Evolutionary conservation across 352 stramenopile species (phyloP).

Genomic region (Phytophthora idaei): DNA sequence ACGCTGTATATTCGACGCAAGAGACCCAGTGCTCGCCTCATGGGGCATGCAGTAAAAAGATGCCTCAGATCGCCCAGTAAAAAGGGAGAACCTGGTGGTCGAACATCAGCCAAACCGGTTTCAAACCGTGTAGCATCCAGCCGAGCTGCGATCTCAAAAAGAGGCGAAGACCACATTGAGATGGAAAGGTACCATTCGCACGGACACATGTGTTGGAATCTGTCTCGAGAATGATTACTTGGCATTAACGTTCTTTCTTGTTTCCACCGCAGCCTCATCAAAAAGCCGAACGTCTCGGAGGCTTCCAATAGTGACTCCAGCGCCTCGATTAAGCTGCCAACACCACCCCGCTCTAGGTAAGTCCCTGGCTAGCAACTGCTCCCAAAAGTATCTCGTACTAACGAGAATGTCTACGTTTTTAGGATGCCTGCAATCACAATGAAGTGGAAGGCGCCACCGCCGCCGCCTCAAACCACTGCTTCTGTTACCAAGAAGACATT

Average conservation of each 20-base stretch:
- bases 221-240: not conserved
- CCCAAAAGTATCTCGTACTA: not conserved
- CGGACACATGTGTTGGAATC: not conserved
- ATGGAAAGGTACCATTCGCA: slow-evolving; percentile 44
- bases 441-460: slow-evolving; percentile 55
- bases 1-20: slow-evolving; percentile 61
- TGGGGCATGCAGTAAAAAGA: slow-evolving; percentile 25
- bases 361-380: not conserved
- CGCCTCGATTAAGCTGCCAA: slow-evolving; percentile 6
- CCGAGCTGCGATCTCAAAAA: slow-evolving; percentile 29
- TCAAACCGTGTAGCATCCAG: slow-evolving; percentile 28
- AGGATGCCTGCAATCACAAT: slow-evolving; percentile 75
- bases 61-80: slow-evolving; percentile 21
- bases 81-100: slow-evolving; percentile 7
- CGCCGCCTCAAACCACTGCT: slow-evolving; percentile 6
- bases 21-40: slow-evolving; percentile 24
- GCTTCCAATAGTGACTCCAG: not conserved
- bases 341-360: slow-evolving; percentile 25
- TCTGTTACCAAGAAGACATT: slow-evolving; percentile 16
- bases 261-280: slow-evolving; percentile 17
- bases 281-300: slow-evolving; percentile 13
- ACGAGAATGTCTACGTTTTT: not conserved
- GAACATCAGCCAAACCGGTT: slow-evolving; percentile 30
- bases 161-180: slow-evolving; percentile 40
- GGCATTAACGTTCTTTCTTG: not conserved